These are phyloP conservation scores for Mucor indicus DNA, from an alignment of 371 early-diverging fungal species.

Conservation along the genomic window DNA sequence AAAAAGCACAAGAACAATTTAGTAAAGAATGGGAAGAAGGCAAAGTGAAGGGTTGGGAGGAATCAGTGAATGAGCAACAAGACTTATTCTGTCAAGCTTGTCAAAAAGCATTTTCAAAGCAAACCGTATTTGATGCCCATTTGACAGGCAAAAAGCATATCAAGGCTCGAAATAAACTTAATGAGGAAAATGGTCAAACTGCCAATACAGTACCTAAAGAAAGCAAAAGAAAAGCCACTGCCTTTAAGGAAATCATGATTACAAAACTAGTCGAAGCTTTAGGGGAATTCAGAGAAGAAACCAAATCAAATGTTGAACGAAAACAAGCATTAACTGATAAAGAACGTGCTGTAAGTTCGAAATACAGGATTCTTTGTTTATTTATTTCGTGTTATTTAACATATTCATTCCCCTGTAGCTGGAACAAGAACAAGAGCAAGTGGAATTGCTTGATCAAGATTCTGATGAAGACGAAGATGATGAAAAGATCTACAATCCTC, in stretches of 20 bases:
- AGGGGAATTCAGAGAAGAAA: conserved; percentile 67
- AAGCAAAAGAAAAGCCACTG: conserved; percentile 54
- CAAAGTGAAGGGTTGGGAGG: conserved; percentile 65
- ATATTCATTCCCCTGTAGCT: conserved; percentile 2
- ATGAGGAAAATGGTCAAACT: conserved; percentile 18
- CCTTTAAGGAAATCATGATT: conserved; percentile 67
- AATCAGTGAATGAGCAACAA: conserved; percentile 30
- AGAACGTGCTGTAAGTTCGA: conserved; percentile 68
- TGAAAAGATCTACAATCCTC: conserved; percentile 92
- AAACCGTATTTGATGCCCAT: conserved; percentile 84
- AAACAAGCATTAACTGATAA: conserved; percentile 92
- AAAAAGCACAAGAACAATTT: conserved; percentile 54
- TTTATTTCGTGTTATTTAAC: neutral
- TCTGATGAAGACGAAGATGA: conserved; percentile 86
- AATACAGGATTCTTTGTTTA: neutral
- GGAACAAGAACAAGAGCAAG: conserved; percentile 73
- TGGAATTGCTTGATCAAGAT: conserved; percentile 70
- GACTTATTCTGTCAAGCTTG: conserved; percentile 80
- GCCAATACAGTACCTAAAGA: conserved; percentile 42
- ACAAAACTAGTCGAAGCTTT: conserved; percentile 61
- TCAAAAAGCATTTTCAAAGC: conserved; percentile 81
- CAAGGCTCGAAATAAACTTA: conserved; percentile 69
- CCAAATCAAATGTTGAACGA: conserved; percentile 85
- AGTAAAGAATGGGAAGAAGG: conserved; percentile 61
- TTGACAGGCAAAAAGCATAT: conserved; percentile 87